Evolutionary conservation across 805 yeast species (phyloP), one percentile per base, ranked within the genome.

Genomic region (Clavispora santaluciae): DNA sequence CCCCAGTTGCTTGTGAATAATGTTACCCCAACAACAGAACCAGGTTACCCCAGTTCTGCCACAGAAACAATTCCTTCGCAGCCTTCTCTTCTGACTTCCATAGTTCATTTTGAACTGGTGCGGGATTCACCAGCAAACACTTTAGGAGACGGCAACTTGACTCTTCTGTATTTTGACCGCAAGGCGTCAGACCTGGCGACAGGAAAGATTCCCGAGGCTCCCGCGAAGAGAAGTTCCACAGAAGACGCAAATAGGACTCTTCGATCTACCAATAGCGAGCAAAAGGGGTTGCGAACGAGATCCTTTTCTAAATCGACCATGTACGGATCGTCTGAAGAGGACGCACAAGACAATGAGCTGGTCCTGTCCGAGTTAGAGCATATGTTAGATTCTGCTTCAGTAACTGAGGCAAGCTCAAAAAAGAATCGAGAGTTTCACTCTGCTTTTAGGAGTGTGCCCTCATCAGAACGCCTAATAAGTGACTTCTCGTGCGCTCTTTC

Each of bases 401-500:
- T 40, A 11, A 17, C 28, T 10, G 39, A 22, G 13, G 46, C 48
- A 10, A 43, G 45, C 18, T 39, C 56, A 15, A 81, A 76, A 52
- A 65, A 78, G 43, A 81, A 81, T 49, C 65, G 67, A 16, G 81
- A 80, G 17, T 81, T 81, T 56, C 87, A 81, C 53, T 73, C 71
- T 36, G 52, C 73, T 12, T 83, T 83, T 58, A 73, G 76, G 33
- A 72, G 73, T 33, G 54, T 82, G 1, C 75, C 78, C 3, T 41
- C 60, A 1, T 58, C 54, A 21, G 90, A 83, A 50, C 59, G 68
- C 22, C 64, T 81, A n/a, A 65, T 82, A 30, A 79, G 73, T 21
- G 87, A 81, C 47, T 78, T 66, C 51, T 71, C 78, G 15, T 82
- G 89, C 63, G 89, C 89, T 0, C 64, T 75, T 22, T 78, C 81